phyloP scores from a whole-genome alignment of 2,329 filamentous ascomycete genomes.

The Ophiosphaerella korrae region DNA sequence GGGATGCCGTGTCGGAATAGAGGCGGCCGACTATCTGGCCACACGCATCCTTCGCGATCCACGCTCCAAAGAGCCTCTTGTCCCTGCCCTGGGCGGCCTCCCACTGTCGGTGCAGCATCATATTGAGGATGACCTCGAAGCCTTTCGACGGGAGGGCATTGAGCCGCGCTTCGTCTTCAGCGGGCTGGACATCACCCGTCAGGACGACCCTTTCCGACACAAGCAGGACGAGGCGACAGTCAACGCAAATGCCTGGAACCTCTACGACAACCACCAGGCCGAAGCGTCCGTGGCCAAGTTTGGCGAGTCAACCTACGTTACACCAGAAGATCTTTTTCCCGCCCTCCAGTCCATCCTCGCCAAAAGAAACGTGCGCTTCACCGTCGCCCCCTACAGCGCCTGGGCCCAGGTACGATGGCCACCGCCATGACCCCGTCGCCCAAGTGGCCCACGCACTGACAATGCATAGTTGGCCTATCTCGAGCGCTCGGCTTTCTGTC shows the following conservation, averaged over 20 bases:
- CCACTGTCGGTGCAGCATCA: constrained; percentile 77
- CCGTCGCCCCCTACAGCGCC: constrained; percentile 86
- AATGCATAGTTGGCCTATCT: constrained; percentile 73
- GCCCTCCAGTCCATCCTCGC: constrained; percentile 76
- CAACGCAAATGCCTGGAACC: constrained; percentile 80
- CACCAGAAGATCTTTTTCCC: constrained; percentile 72
- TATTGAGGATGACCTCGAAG: constrained; percentile 76
- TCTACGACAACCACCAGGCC: constrained; percentile 82
- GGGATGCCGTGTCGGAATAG: constrained; percentile 78
- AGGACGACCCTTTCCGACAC: constrained; percentile 63
- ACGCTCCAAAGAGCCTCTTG: constrained; percentile 77
- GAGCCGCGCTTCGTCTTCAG: constrained; percentile 91
- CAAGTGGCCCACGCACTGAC: constrained; percentile 23
- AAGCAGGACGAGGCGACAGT: constrained; percentile 68
- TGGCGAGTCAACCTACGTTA: constrained; percentile 71
- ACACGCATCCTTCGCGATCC: constrained; percentile 64
- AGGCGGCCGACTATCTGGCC: constrained; percentile 87
- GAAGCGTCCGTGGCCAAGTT: constrained; percentile 85
- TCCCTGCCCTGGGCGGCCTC: constrained; percentile 86
- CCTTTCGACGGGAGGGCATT: constrained; percentile 72
- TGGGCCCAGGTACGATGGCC: constrained; percentile 71
- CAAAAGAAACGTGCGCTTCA: constrained; percentile 71
- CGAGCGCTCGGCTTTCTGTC: constrained; percentile 65
- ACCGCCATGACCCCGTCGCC: neutral
- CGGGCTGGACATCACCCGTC: constrained; percentile 78